Conservation (phyloP, 1,284 basidiomycete genomes). For the Microbotryum silenes-acaulis region DNA sequence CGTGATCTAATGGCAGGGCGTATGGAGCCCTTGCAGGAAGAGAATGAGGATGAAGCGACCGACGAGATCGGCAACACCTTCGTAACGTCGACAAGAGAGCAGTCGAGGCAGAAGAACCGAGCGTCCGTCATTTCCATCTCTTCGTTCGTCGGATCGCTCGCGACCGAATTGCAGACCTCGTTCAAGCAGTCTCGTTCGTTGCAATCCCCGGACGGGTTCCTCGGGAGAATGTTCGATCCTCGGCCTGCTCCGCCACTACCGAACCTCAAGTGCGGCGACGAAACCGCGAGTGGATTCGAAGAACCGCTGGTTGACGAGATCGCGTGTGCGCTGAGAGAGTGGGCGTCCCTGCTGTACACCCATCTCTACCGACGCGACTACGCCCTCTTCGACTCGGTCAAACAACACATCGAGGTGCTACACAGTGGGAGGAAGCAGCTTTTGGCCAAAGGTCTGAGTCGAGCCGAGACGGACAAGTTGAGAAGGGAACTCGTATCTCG, state of each 20-base stretch:
- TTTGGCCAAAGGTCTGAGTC: constrained; percentile 75
- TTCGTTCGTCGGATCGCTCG: constrained; percentile 15
- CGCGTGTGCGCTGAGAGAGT: constrained; percentile 88
- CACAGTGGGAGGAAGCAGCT: constrained; percentile 83
- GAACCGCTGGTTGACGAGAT: constrained; percentile 97
- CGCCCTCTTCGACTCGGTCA: constrained; percentile 74
- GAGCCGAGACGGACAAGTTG: constrained; percentile 75
- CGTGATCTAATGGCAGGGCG: constrained; percentile 36
- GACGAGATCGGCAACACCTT: not conserved
- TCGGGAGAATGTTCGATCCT: constrained; percentile 46
- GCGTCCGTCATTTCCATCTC: constrained; percentile 16
- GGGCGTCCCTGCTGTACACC: constrained; percentile 83
- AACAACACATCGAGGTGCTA: constrained; percentile 81
- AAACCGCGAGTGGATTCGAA: constrained; percentile 67
- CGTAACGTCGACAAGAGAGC: not conserved
- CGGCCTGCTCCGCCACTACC: constrained; percentile 77
- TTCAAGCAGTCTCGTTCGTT: constrained; percentile 31
- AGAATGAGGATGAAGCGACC: constrained; percentile 55
- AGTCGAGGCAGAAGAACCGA: constrained; percentile 8
- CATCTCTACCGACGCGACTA: constrained; percentile 86
- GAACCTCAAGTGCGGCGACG: constrained; percentile 83
- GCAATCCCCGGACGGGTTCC: constrained; percentile 32
- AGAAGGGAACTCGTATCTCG: constrained; percentile 78
- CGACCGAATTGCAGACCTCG: constrained; percentile 15
- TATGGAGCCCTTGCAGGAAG: constrained; percentile 63